Evolutionary conservation across 1,284 basidiomycete genomes (phyloP).

Genomic region (Lignosus rhinocerotis): DNA sequence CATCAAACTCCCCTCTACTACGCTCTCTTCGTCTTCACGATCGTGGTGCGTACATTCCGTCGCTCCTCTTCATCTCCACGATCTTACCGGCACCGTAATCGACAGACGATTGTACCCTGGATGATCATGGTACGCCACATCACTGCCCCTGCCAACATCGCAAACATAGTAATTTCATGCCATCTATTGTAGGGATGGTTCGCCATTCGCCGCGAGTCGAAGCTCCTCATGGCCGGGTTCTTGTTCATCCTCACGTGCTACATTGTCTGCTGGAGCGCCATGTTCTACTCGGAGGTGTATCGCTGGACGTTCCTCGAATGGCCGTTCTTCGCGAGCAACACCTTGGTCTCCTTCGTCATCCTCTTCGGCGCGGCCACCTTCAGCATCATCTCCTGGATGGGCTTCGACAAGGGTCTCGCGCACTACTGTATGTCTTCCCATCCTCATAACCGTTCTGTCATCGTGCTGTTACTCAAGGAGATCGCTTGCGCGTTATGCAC

Average conservation of each 20-base stretch:
- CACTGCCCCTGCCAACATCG: neutral
- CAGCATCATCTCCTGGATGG: conserved; percentile 46
- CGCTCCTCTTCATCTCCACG: neutral
- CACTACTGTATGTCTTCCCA: conserved; percentile 42
- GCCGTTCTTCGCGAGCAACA: conserved; percentile 53
- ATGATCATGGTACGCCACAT: conserved; percentile 35
- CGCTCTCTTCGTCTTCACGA: conserved; percentile 45
- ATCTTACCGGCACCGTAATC: neutral
- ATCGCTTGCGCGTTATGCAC: neutral
- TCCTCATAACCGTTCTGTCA: neutral
- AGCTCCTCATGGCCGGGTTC: conserved; percentile 44
- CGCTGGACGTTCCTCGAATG: conserved; percentile 57
- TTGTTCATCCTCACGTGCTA: conserved; percentile 41
- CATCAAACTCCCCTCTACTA: conserved; percentile 44
- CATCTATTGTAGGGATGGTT: conserved; percentile 48
- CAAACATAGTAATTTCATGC: neutral
- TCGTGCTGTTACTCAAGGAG: neutral
- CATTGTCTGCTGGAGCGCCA: conserved; percentile 44
- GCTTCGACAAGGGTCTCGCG: conserved; percentile 54
- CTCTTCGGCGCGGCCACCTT: conserved; percentile 46
- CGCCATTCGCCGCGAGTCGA: conserved; percentile 49
- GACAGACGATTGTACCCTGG: conserved; percentile 53
- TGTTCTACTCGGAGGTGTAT: conserved; percentile 57
- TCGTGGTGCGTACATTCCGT: conserved; percentile 37
- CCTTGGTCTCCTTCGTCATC: conserved; percentile 47